These are phyloP conservation scores for Malus domestica DNA, from an alignment of 306 rosid species.

Conservation along the genomic window ASM211411v1 NC_041790.1:5212001-5212500, in stretches of 20 bases:
- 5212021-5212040: conserved; percentile 74
- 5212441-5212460: conserved; percentile 53
- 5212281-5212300: neutral
- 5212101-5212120: conserved; percentile 67
- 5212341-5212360: conserved; percentile 59
- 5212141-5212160: conserved; percentile 76
- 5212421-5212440: conserved; percentile 22
- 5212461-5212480: conserved; percentile 37
- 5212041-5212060: conserved; percentile 69
- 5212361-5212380: conserved; percentile 60
- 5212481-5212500: conserved; percentile 67
- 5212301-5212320: neutral
- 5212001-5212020: conserved; percentile 68
- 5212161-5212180: conserved; percentile 88
- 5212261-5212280: neutral
- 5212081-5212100: conserved; percentile 49
- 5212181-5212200: conserved; percentile 77
- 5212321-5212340: conserved; percentile 23
- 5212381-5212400: conserved; percentile 6
- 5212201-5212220: conserved; percentile 49
- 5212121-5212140: conserved; percentile 74
- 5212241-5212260: neutral
- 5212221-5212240: neutral
- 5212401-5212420: conserved; percentile 22
- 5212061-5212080: conserved; percentile 43